phyloP scores from a whole-genome alignment of 257 asterid genomes.

The Catharanthus roseus region DNA sequence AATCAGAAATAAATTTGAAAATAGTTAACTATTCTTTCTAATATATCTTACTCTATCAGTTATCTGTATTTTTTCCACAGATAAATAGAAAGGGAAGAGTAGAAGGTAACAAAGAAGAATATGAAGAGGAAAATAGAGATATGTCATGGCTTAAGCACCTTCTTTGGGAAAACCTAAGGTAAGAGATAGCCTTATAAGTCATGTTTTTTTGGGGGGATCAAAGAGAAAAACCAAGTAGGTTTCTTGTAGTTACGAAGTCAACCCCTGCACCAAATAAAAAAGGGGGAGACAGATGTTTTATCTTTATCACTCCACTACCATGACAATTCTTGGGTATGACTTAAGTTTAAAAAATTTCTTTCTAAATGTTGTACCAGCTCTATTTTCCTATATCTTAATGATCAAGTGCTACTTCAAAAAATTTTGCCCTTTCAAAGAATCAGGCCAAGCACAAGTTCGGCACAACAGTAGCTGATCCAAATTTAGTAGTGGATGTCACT shows the following conservation, averaged over 20 bases:
- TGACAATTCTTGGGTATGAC: too few relatives aligned
- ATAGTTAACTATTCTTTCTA: background rate
- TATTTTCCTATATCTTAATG: background rate
- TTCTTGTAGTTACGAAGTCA: too few relatives aligned
- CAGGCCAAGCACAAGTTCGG: background rate
- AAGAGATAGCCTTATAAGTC: too few relatives aligned
- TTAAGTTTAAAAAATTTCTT: background rate
- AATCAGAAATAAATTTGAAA: background rate
- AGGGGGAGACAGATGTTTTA: too few relatives aligned
- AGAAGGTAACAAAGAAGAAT: background rate
- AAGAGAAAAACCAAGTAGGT: background rate
- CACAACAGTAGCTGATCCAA: background rate
- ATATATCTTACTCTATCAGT: background rate
- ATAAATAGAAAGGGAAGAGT: background rate
- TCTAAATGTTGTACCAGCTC: background rate
- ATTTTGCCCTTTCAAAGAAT: background rate
- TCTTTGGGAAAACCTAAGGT: background rate
- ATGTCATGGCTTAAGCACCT: background rate
- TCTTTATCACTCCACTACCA: too few relatives aligned
- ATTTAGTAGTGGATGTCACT: background rate
- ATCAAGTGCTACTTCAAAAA: background rate
- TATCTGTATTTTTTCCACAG: background rate
- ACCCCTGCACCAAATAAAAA: too few relatives aligned
- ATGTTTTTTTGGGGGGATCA: background rate
- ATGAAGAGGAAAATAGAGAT: background rate